Base-by-base conservation (phyloP, 495 filamentous ascomycete species). In the Aspergillus indologenus region DNA sequence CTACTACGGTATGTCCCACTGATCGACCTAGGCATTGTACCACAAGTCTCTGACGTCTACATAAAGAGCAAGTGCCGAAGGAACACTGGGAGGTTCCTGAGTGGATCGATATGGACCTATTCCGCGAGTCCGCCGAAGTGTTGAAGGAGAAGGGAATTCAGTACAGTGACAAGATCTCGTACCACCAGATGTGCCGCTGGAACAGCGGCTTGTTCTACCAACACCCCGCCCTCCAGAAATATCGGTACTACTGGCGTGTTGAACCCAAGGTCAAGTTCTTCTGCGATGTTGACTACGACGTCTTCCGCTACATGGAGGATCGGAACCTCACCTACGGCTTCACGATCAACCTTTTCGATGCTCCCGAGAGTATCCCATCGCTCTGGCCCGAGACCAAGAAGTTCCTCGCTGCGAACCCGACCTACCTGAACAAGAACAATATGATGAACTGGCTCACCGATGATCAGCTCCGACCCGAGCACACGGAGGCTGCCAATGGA, bases 161-260 rank as follows among this genome's bases (percentile, higher is more conserved):
- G 71, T 99, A 98, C 73, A 88, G 88, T 55, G 79, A 83, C 57
- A 90, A 87, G 77, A 68, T 91, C 51, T 96, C 91, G 57, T 99
- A 99, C 76, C 94, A 98, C 71, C 89, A 98, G 75, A 99, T 99
- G 94, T 99, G 94, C 71, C 88, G 94, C 48, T 99, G 93, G 95
- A 98, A 99, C 81, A 93, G 89, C 66, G 94, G 94, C 63, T 81
- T 96, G 69, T 99, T 99, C 83, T 96, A 95, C 79, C 89, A 94
- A 63, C 95, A 99, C 75, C 92, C 92, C 0, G 92, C 90, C 0
- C 85, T 99, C 19, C 77, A 81, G 45, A 73, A 92, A 49, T 85
- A 81, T 53, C 89, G 89, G 55, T 99, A 90, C 81, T 99, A 99
- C 79, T 99, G 95, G 95, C 91, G 95, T 55, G 95, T 99, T 24